Conservation (phyloP, 1,284 basidiomycete species). For the Volvariella volvacea region DNA sequence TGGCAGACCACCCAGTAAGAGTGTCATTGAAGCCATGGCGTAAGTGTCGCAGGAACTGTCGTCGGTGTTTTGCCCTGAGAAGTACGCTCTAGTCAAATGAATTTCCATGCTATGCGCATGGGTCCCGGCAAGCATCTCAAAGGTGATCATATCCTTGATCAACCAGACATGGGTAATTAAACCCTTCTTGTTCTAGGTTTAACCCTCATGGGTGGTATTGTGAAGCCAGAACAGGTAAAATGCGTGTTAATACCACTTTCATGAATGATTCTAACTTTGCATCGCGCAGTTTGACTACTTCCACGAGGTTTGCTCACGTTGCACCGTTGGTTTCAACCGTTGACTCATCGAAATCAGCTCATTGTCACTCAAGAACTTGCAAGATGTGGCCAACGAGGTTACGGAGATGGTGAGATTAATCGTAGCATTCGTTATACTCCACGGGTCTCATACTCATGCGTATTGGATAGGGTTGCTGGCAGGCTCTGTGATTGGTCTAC, state of each 20-base stretch:
- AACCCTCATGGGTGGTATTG: conserved; percentile 64
- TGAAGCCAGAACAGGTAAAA: conserved; percentile 69
- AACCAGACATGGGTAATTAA: no score
- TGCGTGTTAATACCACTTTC: neutral
- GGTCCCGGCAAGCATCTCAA: conserved; percentile 25
- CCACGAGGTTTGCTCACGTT: conserved; percentile 43
- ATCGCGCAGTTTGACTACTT: conserved; percentile 61
- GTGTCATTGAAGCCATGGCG: conserved; percentile 58
- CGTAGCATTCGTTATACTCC: no score
- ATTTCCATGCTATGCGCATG: conserved; percentile 24
- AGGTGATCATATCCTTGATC: conserved; percentile 11
- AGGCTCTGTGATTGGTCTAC: conserved; percentile 79
- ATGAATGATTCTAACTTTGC: neutral
- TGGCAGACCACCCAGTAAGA: conserved; percentile 62
- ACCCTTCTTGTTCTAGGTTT: no score
- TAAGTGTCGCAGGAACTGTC: conserved; percentile 23
- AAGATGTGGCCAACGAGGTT: conserved; percentile 74
- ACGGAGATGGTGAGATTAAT: conserved; percentile 38
- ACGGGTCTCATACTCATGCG: no score
- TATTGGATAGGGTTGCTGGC: conserved; percentile 51
- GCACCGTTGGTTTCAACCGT: neutral
- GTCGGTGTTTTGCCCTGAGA: neutral
- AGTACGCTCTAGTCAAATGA: conserved; percentile 11
- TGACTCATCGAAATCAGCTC: conserved; percentile 33
- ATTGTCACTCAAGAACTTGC: conserved; percentile 83